phyloP scores from a whole-genome alignment of 805 yeast genomes.

The Candida ficus region DNA sequence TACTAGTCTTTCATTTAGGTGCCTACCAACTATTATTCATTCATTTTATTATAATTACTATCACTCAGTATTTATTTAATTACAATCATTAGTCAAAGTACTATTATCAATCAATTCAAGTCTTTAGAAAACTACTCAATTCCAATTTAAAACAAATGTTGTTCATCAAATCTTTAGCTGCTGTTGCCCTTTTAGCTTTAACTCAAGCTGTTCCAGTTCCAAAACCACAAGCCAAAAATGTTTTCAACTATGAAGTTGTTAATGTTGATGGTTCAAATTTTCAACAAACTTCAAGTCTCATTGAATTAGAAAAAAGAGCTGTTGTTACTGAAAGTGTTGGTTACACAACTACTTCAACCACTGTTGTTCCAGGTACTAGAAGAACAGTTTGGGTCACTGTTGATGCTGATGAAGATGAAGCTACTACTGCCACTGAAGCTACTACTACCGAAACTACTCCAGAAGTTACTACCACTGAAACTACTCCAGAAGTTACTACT shows the following conservation, averaged over 20 bases:
- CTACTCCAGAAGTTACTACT: not conserved
- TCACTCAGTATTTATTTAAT: not conserved
- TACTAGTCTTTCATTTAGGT: conserved; percentile 20
- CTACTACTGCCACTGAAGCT: not conserved
- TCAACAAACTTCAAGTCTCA: conserved; percentile 19
- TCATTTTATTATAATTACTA: conserved; percentile 6
- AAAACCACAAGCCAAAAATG: conserved; percentile 13
- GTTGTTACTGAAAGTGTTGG: conserved; percentile 18
- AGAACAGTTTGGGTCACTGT: conserved; percentile 24
- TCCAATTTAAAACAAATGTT: conserved; percentile 18
- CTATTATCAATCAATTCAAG: not conserved
- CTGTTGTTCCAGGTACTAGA: conserved; percentile 20
- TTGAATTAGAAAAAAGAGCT: conserved; percentile 10
- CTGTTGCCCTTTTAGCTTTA: conserved; percentile 18
- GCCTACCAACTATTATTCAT: conserved; percentile 19
- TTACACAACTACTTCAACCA: conserved; percentile 20
- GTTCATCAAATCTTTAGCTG: conserved; percentile 19
- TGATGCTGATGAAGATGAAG: conserved; percentile 11
- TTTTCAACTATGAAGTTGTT: conserved; percentile 22
- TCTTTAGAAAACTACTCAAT: not conserved
- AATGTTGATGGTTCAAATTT: conserved; percentile 26
- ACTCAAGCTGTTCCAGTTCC: conserved; percentile 20
- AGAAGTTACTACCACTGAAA: not conserved
- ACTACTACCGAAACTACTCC: not conserved
- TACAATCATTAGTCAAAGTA: not conserved